Percentiles rank a stretch among this genome's conserved stretches.
Evolutionary conservation across 2,329 filamentous ascomycete species (phyloP).

Genomic region (Fusarium chuoi): DNA sequence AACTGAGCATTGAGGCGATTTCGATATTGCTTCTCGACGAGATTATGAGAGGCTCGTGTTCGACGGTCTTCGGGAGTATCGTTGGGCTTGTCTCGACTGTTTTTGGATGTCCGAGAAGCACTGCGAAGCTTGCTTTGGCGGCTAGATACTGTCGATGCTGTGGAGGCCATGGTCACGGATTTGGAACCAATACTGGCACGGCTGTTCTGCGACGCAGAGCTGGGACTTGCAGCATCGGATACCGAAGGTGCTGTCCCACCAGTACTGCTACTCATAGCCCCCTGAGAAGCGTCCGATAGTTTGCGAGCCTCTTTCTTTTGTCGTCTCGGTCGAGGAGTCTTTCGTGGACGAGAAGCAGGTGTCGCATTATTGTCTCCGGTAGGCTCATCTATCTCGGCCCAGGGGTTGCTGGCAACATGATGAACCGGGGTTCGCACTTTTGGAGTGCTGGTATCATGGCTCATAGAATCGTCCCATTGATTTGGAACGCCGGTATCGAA

Average conservation of each 20-base stretch:
- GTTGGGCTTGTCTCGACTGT: conserved; percentile 39
- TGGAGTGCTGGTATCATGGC: conserved; percentile 39
- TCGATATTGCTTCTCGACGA: conserved; percentile 45
- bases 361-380: conserved; percentile 10
- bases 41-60: conserved; percentile 44
- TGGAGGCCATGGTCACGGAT: conserved; percentile 37
- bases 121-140: conserved; percentile 43
- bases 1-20: conserved; percentile 44
- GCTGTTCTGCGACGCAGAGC: conserved; percentile 40
- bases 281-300: conserved; percentile 30
- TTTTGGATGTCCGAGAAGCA: conserved; percentile 44
- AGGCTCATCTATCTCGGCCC: conserved; percentile 39
- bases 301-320: conserved; percentile 37
- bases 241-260: conserved; percentile 29
- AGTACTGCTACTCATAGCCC: conserved; percentile 27
- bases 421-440: conserved; percentile 40
- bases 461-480: conserved; percentile 39
- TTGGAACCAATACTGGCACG: conserved; percentile 39
- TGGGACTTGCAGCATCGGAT: conserved; percentile 40
- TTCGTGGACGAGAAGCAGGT: conserved; percentile 30
- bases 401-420: conserved; percentile 37
- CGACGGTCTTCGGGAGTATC: conserved; percentile 44
- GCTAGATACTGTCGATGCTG: conserved; percentile 40
- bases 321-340: conserved; percentile 25
- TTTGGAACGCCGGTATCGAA: conserved; percentile 26